phyloP scores from a whole-genome alignment of 2,329 filamentous ascomycete species.

The Colletotrichum tofieldiae region DNA sequence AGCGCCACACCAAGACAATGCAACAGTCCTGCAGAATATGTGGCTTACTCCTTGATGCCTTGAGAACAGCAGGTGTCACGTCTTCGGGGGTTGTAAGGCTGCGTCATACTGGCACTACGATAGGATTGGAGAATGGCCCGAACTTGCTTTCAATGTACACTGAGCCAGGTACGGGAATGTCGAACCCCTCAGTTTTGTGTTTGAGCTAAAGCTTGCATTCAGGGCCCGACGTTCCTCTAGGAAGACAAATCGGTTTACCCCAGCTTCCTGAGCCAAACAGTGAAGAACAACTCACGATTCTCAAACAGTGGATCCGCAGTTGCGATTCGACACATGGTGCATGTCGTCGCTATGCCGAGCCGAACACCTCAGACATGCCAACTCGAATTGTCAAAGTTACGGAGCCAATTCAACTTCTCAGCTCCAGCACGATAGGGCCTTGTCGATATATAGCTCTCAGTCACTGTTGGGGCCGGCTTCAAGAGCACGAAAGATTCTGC shows the following conservation, averaged over 20 bases:
- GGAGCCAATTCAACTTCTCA: not conserved
- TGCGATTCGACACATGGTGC: slow-evolving; percentile 14
- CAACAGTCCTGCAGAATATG: slow-evolving; percentile 10
- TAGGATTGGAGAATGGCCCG: slow-evolving; percentile 4
- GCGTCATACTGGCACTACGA: not conserved
- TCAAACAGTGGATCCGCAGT: slow-evolving; percentile 22
- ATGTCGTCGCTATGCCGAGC: not conserved
- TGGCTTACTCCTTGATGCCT: slow-evolving; percentile 2
- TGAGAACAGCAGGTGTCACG: not conserved
- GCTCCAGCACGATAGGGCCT: not conserved
- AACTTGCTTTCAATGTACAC: slow-evolving; percentile 28
- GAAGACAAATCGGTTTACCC: slow-evolving; percentile 7
- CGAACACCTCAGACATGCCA: not conserved
- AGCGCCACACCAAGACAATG: not conserved
- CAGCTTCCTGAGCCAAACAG: slow-evolving; percentile 5
- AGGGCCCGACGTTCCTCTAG: slow-evolving; percentile 1
- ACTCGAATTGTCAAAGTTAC: slow-evolving; percentile 24
- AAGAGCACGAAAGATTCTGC: slow-evolving; percentile 8
- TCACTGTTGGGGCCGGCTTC: slow-evolving; percentile 45
- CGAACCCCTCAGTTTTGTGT: not conserved
- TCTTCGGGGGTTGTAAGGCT: not conserved
- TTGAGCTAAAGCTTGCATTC: not conserved
- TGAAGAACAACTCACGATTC: slow-evolving; percentile 8
- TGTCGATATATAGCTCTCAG: slow-evolving; percentile 42
- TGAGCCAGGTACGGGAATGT: slow-evolving; percentile 6